Evolutionary conservation across 2,329 filamentous ascomycete genomes (phyloP).

Genomic region (Pleurostoma richardsiae): DNA sequence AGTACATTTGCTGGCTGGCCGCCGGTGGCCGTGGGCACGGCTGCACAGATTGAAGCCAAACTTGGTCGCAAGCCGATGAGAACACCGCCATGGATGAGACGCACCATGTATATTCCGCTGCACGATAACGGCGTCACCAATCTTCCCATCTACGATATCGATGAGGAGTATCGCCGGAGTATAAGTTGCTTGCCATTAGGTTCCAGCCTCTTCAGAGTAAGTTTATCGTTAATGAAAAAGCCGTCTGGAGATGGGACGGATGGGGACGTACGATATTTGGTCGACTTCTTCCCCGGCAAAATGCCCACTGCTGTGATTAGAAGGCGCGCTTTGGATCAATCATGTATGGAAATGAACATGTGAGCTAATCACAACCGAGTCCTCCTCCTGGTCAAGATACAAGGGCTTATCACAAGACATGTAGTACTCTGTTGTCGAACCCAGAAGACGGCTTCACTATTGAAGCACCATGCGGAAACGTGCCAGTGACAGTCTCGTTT

Average conservation of each 20-base stretch:
- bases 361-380: not conserved
- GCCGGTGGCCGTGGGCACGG: not conserved
- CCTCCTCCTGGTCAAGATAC: not conserved
- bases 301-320: not conserved
- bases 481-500: not conserved
- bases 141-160: slow-evolving; percentile 9
- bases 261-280: slow-evolving; percentile 5
- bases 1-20: no score
- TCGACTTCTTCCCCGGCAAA: slow-evolving; percentile 4
- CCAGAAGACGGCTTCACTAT: not conserved
- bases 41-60: slow-evolving; percentile 2
- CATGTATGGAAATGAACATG: not conserved
- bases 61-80: slow-evolving; percentile 6
- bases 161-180: slow-evolving; percentile 2
- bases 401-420: not conserved
- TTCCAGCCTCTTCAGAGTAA: slow-evolving; percentile 8
- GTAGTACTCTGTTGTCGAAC: not conserved
- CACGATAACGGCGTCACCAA: slow-evolving; percentile 7
- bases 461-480: not conserved
- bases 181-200: slow-evolving; percentile 7
- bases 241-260: slow-evolving; percentile 7
- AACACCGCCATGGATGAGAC: slow-evolving; percentile 5
- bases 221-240: slow-evolving; percentile 7
- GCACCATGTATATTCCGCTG: slow-evolving; percentile 7
- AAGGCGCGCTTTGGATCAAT: not conserved